Evolutionary conservation across 1,284 basidiomycete species (phyloP), one percentile per base, ranked within the genome.

Genomic region (Microbotryum scabiosae): DNA sequence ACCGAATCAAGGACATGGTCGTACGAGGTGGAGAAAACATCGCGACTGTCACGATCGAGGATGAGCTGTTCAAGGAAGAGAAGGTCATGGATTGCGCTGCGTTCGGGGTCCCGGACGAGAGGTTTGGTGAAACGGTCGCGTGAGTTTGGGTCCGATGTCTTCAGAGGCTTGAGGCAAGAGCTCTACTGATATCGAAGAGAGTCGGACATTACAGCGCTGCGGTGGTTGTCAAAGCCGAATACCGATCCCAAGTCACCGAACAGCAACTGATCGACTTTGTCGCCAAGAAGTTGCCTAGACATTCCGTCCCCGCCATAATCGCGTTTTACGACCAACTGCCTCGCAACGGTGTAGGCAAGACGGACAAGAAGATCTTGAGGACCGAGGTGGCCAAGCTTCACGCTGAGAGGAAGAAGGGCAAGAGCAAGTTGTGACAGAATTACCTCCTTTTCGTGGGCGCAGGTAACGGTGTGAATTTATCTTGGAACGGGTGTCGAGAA

Each of bases 21-120:
- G 82, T 85, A 62, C 79, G 83, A 51, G 82, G 82, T 6, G 85
- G 85, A 47, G 85, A 86, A 73, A 86, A 86, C 72, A 82, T 74
- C 58, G 68, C 68, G 63, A 84, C 84, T 18, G 78, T 81, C 41
- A 78, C 79, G 43, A 84, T 87, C 30, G 85, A 87, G 69, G 84
- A 85, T 65, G 84, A 82, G 0, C 73, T 86, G 18, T 84, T 83
- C 69, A 71, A 73, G 57, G 80, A 84, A 74, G 71, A 78, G 63
- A 75, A 79, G 54, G 75, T 82, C 0, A 70, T 76, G 44, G 80
- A 82, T 61, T 78, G 74, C 25, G 82, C 81, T 14, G 82, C 79
- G 2, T 79, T 84, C 23, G 79, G 79, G 12, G 77, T 85, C 1
- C 81, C 82, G 1, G 81, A 84, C 65, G 69, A 75, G 51, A 75